These are phyloP conservation scores for Chenopodium album DNA, from an alignment of 148 eudicot genomes.

Conservation along the genomic window DNA sequence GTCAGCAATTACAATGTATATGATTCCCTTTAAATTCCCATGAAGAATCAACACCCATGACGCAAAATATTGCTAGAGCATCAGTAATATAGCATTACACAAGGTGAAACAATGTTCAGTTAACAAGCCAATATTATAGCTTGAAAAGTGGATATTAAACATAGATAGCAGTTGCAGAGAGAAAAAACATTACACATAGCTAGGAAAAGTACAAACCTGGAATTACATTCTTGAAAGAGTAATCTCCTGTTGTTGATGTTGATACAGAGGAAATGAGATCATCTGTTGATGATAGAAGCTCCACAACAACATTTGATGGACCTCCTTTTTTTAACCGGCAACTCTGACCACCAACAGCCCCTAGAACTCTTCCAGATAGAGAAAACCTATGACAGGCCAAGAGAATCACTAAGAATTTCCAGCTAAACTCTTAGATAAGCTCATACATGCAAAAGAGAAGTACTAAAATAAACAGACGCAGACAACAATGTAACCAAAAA, in stretches of 20 bases:
- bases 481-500: neutral
- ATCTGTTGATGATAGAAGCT: slow-evolving; percentile 63
- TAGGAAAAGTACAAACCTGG: slow-evolving; percentile 56
- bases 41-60: no score
- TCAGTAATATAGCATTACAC: neutral
- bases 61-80: neutral
- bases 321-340: slow-evolving; percentile 73
- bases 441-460: slow-evolving; percentile 6
- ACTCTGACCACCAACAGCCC: slow-evolving; percentile 85
- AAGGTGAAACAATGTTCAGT: neutral
- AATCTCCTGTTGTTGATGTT: slow-evolving; percentile 71
- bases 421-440: neutral
- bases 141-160: neutral
- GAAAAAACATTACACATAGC: neutral
- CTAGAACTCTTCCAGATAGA: slow-evolving; percentile 78
- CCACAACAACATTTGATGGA: slow-evolving; percentile 80
- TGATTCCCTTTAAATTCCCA: no score
- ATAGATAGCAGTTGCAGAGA: neutral
- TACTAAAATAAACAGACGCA: neutral
- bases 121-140: neutral
- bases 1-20: no score
- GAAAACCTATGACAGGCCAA: slow-evolving; percentile 57
- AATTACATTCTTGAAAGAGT: slow-evolving; percentile 62
- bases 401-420: neutral
- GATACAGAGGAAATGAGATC: slow-evolving; percentile 66